A percentile compares a stretch with the other conserved stretches of the same genome.
phyloP scores from a whole-genome alignment of 257 asterid genomes.

The Solanum paucissectum region DNA sequence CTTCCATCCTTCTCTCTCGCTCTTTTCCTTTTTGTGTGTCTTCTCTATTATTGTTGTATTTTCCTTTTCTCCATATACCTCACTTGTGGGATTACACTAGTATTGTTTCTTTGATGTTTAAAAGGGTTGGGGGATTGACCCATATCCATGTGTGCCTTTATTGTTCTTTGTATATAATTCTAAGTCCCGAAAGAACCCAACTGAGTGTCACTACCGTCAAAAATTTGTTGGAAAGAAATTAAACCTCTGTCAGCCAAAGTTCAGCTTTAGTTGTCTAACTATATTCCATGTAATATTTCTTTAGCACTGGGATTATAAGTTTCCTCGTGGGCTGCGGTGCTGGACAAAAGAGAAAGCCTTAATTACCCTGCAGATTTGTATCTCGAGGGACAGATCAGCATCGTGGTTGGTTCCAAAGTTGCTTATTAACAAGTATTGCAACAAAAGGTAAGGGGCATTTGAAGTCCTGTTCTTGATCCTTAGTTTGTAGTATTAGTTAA shows the following conservation, averaged over 20 bases:
- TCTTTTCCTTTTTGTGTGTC: background rate
- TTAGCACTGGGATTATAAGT: background rate
- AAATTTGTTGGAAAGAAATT: background rate
- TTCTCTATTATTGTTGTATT: background rate
- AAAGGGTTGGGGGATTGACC: background rate
- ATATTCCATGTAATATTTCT: background rate
- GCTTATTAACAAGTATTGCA: conserved; percentile 84
- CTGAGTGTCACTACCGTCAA: background rate
- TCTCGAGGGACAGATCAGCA: conserved; percentile 99
- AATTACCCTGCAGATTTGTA: conserved; percentile 94
- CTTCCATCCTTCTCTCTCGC: background rate
- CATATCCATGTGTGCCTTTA: background rate
- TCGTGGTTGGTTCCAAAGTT: conserved; percentile 99
- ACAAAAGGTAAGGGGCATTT: conserved; percentile 52
- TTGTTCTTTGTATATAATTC: background rate
- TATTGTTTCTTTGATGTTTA: background rate
- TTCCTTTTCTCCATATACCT: background rate
- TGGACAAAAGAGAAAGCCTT: conserved; percentile 64
- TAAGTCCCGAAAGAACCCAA: background rate
- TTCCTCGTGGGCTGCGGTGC: conserved; percentile 98
- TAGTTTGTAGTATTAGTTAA: background rate
- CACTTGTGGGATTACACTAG: background rate
- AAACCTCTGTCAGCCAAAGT: background rate
- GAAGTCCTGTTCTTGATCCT: background rate
- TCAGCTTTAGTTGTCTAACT: background rate